Evolutionary conservation across 2,329 filamentous ascomycete genomes (phyloP).

Genomic region (Ceratocystis diversiconidia): DNA sequence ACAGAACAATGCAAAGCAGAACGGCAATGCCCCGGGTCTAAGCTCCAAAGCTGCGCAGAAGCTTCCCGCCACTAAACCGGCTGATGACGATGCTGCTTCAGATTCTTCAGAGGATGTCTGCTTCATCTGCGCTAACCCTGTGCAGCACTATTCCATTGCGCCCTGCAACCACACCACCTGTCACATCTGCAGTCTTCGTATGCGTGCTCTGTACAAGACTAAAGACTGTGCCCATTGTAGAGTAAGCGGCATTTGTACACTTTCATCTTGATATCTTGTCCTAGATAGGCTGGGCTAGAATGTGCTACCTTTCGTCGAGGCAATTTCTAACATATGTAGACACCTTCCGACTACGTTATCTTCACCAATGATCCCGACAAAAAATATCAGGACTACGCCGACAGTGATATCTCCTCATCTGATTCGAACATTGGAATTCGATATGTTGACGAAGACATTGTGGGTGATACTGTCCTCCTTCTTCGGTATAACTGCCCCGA

Average conservation of each 20-base stretch:
- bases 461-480: constrained; percentile 76
- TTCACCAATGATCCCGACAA: constrained; percentile 80
- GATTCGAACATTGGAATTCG: constrained; percentile 83
- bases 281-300: neutral
- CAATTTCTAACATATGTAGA: constrained; percentile 29
- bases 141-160: constrained; percentile 74
- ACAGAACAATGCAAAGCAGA: neutral
- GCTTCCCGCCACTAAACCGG: constrained; percentile 4
- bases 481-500: constrained; percentile 94
- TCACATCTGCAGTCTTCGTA: constrained; percentile 82
- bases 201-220: constrained; percentile 89
- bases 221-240: constrained; percentile 95
- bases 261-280: neutral
- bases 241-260: constrained; percentile 36
- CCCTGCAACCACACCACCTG: constrained; percentile 95
- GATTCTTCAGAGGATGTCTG: constrained; percentile 53
- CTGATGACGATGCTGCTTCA: constrained; percentile 10
- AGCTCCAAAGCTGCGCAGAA: constrained; percentile 6
- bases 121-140: constrained; percentile 90
- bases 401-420: constrained; percentile 56
- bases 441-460: constrained; percentile 78
- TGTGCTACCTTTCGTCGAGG: neutral
- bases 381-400: constrained; percentile 68
- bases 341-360: constrained; percentile 65
- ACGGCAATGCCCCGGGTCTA: neutral